Conservation (phyloP, 495 filamentous ascomycete genomes). For the Aspergillus cavernicola region DNA sequence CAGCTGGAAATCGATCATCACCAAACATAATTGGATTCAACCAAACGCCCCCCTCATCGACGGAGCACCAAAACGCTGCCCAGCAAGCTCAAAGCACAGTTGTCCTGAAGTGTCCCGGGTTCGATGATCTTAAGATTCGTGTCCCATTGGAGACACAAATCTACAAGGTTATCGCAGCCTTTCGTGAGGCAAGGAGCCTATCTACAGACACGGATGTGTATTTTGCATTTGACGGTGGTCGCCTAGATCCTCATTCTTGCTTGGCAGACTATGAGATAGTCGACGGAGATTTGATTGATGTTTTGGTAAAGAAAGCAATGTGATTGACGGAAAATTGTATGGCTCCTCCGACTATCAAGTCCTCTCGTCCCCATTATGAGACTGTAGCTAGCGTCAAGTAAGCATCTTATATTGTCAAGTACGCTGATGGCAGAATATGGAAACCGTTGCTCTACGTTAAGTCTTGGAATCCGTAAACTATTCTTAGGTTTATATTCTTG, state of each 20-base stretch:
- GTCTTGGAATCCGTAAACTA: too few species aligned
- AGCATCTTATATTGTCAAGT: too few species aligned
- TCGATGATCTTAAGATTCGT: conserved; percentile 53
- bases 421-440: too few species aligned
- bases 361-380: background rate
- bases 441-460: too few species aligned
- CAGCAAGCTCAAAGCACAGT: conserved; percentile 44
- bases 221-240: conserved; percentile 79
- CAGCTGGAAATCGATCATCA: background rate
- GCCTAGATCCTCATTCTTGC: conserved; percentile 55
- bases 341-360: background rate
- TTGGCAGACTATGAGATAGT: conserved; percentile 70
- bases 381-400: background rate
- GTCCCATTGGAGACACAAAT: conserved; percentile 56
- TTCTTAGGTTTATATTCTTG: too few species aligned
- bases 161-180: conserved; percentile 50
- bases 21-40: background rate
- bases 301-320: conserved; percentile 51
- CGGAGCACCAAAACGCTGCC: conserved; percentile 21
- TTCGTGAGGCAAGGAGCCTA: conserved; percentile 44
- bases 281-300: conserved; percentile 76
- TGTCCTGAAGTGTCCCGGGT: conserved; percentile 54
- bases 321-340: background rate
- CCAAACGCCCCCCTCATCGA: background rate
- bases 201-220: conserved; percentile 49